phyloP scores from a whole-genome alignment of 257 asterid genomes.

The Linderniella brevidens region DNA sequence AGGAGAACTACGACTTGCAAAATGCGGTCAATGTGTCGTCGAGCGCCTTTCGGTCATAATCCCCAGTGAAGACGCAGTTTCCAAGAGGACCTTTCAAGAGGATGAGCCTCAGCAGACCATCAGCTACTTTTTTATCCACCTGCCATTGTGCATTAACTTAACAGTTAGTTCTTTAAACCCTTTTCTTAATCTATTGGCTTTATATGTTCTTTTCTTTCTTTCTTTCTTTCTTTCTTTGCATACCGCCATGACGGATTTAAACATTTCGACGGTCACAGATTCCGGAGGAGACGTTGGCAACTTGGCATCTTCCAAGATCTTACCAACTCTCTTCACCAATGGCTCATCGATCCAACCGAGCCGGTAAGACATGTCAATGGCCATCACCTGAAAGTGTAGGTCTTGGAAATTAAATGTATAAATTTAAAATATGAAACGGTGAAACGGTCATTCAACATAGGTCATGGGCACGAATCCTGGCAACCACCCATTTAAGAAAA shows the following conservation, averaged over 20 bases:
- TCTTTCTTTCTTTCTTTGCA: slow-evolving; percentile 12
- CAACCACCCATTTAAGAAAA: too few relatives aligned
- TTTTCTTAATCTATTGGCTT: too few relatives aligned
- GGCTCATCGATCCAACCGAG: slow-evolving; percentile 94
- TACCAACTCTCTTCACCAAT: slow-evolving; percentile 50
- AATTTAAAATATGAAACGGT: too few relatives aligned
- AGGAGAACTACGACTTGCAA: slow-evolving; percentile 28
- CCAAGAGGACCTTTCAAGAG: slow-evolving; percentile 91
- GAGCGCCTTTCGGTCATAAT: slow-evolving; percentile 60
- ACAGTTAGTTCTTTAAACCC: not conserved
- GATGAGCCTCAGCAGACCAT: slow-evolving; percentile 77
- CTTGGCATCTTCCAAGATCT: slow-evolving; percentile 52
- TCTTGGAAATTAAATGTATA: too few relatives aligned
- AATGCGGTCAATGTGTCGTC: slow-evolving; percentile 63
- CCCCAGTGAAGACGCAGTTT: slow-evolving; percentile 80
- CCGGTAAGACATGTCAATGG: slow-evolving; percentile 84
- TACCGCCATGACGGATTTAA: slow-evolving; percentile 95
- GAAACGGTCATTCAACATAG: too few relatives aligned
- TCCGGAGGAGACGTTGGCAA: slow-evolving; percentile 83
- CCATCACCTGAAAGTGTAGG: slow-evolving; percentile 59
- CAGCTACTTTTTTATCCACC: slow-evolving; percentile 98
- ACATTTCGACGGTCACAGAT: slow-evolving; percentile 68
- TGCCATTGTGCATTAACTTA: slow-evolving; percentile 15
- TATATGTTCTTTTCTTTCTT: too few relatives aligned
- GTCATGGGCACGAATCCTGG: too few relatives aligned